A percentile compares a stretch with the other conserved stretches of the same genome.
These are phyloP conservation scores for Sporobolomyces roseus DNA, from an alignment of 768 basidiomycete genomes.

Conservation along the genomic window DNA sequence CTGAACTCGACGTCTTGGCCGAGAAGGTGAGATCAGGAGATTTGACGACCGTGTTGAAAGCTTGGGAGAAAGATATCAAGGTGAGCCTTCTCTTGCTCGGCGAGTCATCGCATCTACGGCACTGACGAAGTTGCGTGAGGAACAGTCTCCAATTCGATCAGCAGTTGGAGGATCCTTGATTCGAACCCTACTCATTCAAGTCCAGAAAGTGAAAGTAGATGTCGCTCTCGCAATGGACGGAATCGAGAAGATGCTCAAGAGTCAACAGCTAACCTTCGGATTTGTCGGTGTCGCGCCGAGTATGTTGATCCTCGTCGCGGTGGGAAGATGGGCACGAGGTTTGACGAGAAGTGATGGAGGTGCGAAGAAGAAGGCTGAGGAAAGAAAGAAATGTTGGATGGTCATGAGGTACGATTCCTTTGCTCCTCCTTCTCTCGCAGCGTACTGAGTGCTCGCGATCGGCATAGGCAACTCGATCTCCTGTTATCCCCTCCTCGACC, in stretches of 20 bases:
- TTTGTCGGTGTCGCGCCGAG: conserved; percentile 95
- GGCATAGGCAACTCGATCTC: conserved; percentile 62
- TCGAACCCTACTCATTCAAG: conserved; percentile 79
- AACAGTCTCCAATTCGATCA: conserved; percentile 66
- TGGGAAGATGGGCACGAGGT: conserved; percentile 57
- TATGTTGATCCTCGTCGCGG: conserved; percentile 69
- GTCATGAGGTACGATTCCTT: conserved; percentile 59
- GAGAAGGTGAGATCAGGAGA: conserved; percentile 70
- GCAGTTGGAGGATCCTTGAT: conserved; percentile 74
- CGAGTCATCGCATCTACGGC: background rate
- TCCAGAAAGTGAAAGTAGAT: conserved; percentile 96
- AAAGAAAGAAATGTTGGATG: conserved; percentile 59
- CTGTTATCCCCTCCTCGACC: conserved; percentile 58
- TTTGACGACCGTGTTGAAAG: conserved; percentile 74
- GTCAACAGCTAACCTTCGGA: conserved; percentile 61
- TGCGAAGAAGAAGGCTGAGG: conserved; percentile 60
- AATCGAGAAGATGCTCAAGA: conserved; percentile 87
- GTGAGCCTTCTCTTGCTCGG: conserved; percentile 44
- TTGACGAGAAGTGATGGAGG: conserved; percentile 58
- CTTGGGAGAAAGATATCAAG: conserved; percentile 90
- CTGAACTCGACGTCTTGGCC: conserved; percentile 65
- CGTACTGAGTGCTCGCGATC: background rate
- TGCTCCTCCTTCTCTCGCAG: background rate
- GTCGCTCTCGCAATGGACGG: conserved; percentile 83
- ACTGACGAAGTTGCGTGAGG: background rate